phyloP scores from a whole-genome alignment of 345 rosid genomes.

The Anastatica hierochuntica region DNA sequence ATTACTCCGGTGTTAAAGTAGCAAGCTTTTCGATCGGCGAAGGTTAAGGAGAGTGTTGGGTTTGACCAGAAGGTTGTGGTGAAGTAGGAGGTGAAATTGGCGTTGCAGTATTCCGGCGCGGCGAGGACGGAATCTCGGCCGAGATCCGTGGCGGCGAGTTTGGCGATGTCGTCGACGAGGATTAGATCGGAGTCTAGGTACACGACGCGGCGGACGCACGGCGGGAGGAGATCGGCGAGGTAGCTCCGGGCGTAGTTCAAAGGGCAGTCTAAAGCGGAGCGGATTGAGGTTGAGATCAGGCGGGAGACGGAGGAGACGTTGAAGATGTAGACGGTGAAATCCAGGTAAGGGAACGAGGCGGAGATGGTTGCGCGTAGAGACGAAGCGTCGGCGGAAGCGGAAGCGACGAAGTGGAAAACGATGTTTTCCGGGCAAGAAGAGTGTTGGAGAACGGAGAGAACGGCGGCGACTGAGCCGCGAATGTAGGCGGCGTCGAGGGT shows the following conservation, averaged over 20 bases:
- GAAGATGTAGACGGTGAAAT: conserved; percentile 55
- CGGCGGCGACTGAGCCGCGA: conserved; percentile 92
- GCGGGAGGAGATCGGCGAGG: conserved; percentile 62
- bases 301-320: conserved; percentile 53
- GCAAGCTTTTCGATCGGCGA: conserved; percentile 45
- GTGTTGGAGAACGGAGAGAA: conserved; percentile 80
- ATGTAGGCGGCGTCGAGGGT: conserved; percentile 76
- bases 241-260: conserved; percentile 86
- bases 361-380: conserved; percentile 52
- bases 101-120: conserved; percentile 91
- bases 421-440: conserved; percentile 82
- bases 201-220: conserved; percentile 68
- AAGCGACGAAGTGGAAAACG: conserved; percentile 75
- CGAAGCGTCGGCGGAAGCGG: conserved; percentile 45
- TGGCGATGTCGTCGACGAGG: conserved; percentile 82
- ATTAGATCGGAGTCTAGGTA: conserved; percentile 87
- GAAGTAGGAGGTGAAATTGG: conserved; percentile 79
- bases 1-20: conserved; percentile 87
- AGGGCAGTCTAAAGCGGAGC: conserved; percentile 82
- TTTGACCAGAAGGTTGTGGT: conserved; percentile 66
- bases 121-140: conserved; percentile 52
- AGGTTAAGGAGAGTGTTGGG: conserved; percentile 51
- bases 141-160: conserved; percentile 60
- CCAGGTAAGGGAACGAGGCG: conserved; percentile 77
- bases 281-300: conserved; percentile 79